Evolutionary conservation across 345 rosid genomes (phyloP).

Genomic region (Noccaea caerulescens): DNA sequence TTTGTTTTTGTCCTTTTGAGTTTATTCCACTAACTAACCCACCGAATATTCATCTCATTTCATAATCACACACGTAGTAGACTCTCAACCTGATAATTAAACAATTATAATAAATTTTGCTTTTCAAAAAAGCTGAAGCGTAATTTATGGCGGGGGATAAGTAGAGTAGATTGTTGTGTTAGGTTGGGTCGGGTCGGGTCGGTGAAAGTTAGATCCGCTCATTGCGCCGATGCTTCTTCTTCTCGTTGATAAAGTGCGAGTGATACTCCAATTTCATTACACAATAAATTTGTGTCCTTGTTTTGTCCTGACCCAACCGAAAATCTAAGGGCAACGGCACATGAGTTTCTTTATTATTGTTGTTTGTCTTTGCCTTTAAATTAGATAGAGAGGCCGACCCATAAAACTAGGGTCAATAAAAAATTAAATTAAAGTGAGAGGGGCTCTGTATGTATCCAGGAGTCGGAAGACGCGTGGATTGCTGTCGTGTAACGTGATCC

Average conservation of each 20-base stretch:
- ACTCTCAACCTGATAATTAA: slow-evolving; percentile 15
- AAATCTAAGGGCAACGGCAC: slow-evolving; percentile 39
- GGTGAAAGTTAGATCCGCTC: slow-evolving; percentile 35
- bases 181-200: slow-evolving; percentile 19
- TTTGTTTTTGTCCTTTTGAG: slow-evolving; percentile 19
- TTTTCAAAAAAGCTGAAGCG: not conserved
- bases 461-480: slow-evolving; percentile 36
- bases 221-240: slow-evolving; percentile 32
- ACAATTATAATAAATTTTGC: not conserved
- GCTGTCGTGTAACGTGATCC: slow-evolving; percentile 28
- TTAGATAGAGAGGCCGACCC: slow-evolving; percentile 10
- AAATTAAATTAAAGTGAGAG: not conserved
- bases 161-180: slow-evolving; percentile 26
- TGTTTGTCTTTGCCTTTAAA: slow-evolving; percentile 1
- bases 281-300: slow-evolving; percentile 16
- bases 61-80: slow-evolving; percentile 28
- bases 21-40: slow-evolving; percentile 24
- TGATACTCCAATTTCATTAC: not conserved
- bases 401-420: not conserved
- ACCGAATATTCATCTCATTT: slow-evolving; percentile 15
- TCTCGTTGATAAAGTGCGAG: slow-evolving; percentile 10
- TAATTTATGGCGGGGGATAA: slow-evolving; percentile 29
- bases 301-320: slow-evolving; percentile 36
- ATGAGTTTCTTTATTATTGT: slow-evolving; percentile 30
- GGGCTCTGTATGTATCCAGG: slow-evolving; percentile 24